Evolutionary conservation across 1,284 basidiomycete species (phyloP), one percentile per base, ranked within the genome.

Genomic region (Xerocomus cyaneibrunnescens): DNA sequence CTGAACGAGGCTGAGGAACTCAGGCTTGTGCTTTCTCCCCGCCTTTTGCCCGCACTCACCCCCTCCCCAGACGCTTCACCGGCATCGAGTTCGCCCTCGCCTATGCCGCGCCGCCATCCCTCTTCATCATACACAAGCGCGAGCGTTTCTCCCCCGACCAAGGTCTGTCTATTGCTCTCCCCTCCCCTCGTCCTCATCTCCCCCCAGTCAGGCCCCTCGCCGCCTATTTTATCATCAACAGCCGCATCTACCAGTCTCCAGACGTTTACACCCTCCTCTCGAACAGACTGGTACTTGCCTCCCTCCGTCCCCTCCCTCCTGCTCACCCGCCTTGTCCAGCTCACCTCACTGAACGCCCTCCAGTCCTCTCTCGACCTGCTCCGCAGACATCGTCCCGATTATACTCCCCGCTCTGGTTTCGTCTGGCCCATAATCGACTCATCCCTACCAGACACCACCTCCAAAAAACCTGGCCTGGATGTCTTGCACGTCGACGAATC

Each of bases 81-180:
- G 91, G 91, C 43, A 75, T 90, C 54, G 91, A 94, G 66, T 94
- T 92, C 60, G 86, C 85, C 10, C 74, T 94, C 43, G 87, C 88
- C 3, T 85, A 91, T 62, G 78, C 87, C 3, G 75, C 85, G 50
- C 83, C 90, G 8, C 90, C 92, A 0, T 79, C 83, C 14, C 74
- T 92, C 44, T 94, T 93, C 69, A 79, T 94, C 57, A 89, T 94
- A 42, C 91, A 94, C 66, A 93, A 93, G 69, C 79, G 89, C 57
- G 85, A 92, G 57, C 78, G 92, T 37, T 60, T 89, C 44, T 89
- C 87, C 9, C 87, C 87, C 3, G 84, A 88, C 28, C 83, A 92
- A 79, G 85, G 91, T 90, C 50, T 52, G 78, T 67, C 43, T 50
- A 36, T 45, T 17, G 37, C 36, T 49, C 28, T 37, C 35, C 14